A percentile compares a stretch with the other conserved stretches of the same genome.
These are phyloP conservation scores for Lecanicillium sp. DNA, from an alignment of 2,329 filamentous ascomycete species.

Conservation along the genomic window DNA sequence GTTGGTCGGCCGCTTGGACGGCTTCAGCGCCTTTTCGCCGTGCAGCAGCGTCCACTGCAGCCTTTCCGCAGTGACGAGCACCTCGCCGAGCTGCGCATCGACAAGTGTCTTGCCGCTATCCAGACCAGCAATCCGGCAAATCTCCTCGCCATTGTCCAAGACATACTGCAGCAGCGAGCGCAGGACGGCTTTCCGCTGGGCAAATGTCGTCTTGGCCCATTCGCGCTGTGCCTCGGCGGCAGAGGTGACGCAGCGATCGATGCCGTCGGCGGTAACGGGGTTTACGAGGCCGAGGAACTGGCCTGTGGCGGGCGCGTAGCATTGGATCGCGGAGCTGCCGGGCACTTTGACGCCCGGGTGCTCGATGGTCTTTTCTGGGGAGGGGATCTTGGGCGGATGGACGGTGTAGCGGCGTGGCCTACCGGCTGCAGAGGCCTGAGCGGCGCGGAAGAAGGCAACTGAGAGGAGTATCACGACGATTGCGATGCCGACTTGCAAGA, in stretches of 20 bases:
- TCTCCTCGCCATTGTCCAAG: slow-evolving; percentile 80
- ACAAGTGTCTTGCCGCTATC: slow-evolving; percentile 96
- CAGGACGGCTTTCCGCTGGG: slow-evolving; percentile 69
- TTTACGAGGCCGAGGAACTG: slow-evolving; percentile 71
- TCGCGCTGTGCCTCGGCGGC: slow-evolving; percentile 64
- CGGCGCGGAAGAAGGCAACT: slow-evolving; percentile 20
- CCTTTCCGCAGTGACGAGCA: slow-evolving; percentile 89
- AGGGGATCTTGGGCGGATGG: slow-evolving; percentile 51
- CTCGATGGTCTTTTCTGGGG: slow-evolving; percentile 48
- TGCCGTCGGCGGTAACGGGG: slow-evolving; percentile 65
- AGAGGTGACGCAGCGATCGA: slow-evolving; percentile 69
- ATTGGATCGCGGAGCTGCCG: slow-evolving; percentile 63
- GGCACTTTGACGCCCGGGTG: slow-evolving; percentile 55
- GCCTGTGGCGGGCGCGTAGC: slow-evolving; percentile 85
- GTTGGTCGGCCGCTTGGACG: slow-evolving; percentile 73
- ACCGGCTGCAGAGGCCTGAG: slow-evolving; percentile 23
- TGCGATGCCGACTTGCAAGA: slow-evolving; percentile 20
- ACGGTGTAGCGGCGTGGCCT: slow-evolving; percentile 50
- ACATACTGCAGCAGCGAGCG: slow-evolving; percentile 74
- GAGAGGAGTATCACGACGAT: slow-evolving; percentile 22
- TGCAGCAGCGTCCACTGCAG: slow-evolving; percentile 89
- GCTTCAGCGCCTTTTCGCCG: slow-evolving; percentile 70
- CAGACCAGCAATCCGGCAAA: slow-evolving; percentile 76
- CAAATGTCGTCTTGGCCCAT: slow-evolving; percentile 75
- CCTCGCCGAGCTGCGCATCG: slow-evolving; percentile 88